A percentile compares a stretch with the other conserved stretches of the same genome.
Evolutionary conservation across 1,284 basidiomycete genomes (phyloP).

Genomic region (Fereydounia khargensis): DNA sequence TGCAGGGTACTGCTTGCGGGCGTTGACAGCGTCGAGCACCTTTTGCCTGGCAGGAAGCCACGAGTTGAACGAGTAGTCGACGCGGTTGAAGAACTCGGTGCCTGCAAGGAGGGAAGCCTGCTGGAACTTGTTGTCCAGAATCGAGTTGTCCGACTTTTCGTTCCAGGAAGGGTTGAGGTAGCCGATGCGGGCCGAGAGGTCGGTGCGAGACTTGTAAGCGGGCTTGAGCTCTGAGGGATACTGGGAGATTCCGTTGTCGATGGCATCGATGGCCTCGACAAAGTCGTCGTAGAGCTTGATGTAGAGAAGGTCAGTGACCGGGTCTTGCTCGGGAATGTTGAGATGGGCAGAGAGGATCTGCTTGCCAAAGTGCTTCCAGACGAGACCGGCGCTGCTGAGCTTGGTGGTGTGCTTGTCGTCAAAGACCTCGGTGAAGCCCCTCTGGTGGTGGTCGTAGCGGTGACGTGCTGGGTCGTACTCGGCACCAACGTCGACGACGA

Average conservation of each 20-base stretch:
- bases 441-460: slow-evolving; percentile 94
- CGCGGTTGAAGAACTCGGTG: slow-evolving; percentile 75
- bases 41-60: slow-evolving; percentile 91
- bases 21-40: slow-evolving; percentile 68
- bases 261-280: slow-evolving; percentile 89
- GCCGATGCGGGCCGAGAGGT: slow-evolving; percentile 49
- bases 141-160: slow-evolving; percentile 30
- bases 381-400: slow-evolving; percentile 84
- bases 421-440: slow-evolving; percentile 86
- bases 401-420: slow-evolving; percentile 78
- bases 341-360: slow-evolving; percentile 75
- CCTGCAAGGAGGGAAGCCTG: slow-evolving; percentile 81
- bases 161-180: slow-evolving; percentile 55
- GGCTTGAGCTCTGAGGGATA: slow-evolving; percentile 40
- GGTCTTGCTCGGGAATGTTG: slow-evolving; percentile 63
- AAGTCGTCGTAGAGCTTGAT: slow-evolving; percentile 87
- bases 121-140: slow-evolving; percentile 63
- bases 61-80: slow-evolving; percentile 79
- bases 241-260: slow-evolving; percentile 65
- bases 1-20: slow-evolving; percentile 65
- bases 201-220: slow-evolving; percentile 50
- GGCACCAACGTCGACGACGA: slow-evolving; percentile 97
- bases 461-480: slow-evolving; percentile 77
- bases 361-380: slow-evolving; percentile 79
- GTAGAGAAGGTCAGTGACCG: slow-evolving; percentile 74